Evolutionary conservation across 345 rosid genomes (phyloP), one percentile per base, ranked within the genome.

Genomic region (Eucalyptus marginata): DNA sequence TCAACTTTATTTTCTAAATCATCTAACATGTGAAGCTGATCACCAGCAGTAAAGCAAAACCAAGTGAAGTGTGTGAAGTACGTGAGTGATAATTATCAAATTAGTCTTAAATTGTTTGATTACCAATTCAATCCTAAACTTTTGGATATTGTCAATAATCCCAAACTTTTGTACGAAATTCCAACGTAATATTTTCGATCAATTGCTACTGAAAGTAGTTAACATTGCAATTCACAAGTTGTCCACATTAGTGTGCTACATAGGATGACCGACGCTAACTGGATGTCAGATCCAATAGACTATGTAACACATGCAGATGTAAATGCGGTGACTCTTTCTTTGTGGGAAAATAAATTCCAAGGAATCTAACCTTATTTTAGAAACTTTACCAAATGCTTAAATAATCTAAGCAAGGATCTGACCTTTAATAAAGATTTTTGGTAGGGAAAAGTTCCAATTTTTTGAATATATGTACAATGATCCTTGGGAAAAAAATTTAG

Each of bases 181-280:
- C 2, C 7, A 59, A 27, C 27, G 2, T 59, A 59, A 11, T 12
- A 27, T 5, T 59, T 59, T 5, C 2, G 4, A 27, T 27, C n/a
- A 25, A 59, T 59, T 12, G 29, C 29, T 10, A 56, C 6, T 9
- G 3, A 56, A 56, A 56, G 10, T 22, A 56, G 62, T 24, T 56
- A 25, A 56, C 0, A 3, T 4, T 56, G 29, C 29, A 56, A 56
- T 9, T 56, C 7, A 56, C 62, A 56, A 56, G 13, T 56, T 56
- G 62, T 56, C 7, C 29, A 56, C 6, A 22, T 24, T 25, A 56
- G 1, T 56, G 29, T 56, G 13, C 13, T 18, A 25, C 0, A 25
- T 56, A 22, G 29, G 13, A 24, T 9, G 62, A 1, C 1, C 0
- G 29, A 56, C 1, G 6, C 24, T 56, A 56, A 56, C 6, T 56